Conservation (phyloP, 352 stramenopile genomes). For the Globisporangium acanthophoron region DNA sequence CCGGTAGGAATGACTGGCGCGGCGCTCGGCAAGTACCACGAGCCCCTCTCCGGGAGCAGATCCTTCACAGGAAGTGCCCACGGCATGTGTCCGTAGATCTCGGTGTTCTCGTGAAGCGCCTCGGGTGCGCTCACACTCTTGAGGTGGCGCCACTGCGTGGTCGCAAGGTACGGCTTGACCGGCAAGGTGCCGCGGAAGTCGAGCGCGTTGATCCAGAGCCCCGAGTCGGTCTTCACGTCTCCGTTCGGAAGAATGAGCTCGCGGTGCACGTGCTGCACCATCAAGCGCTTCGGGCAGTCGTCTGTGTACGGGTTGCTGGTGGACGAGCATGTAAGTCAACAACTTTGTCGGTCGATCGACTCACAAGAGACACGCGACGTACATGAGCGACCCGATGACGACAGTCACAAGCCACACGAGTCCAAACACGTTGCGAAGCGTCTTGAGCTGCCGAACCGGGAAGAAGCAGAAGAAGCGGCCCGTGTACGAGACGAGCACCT, state of each 20-base stretch:
- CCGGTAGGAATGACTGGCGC: constrained; percentile 21
- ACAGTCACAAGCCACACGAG: constrained; percentile 28
- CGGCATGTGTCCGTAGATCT: constrained; percentile 71
- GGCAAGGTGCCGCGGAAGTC: constrained; percentile 59
- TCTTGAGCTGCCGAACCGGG: constrained; percentile 27
- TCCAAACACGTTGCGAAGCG: constrained; percentile 34
- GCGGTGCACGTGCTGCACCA: constrained; percentile 65
- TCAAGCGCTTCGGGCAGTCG: constrained; percentile 59
- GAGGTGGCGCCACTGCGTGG: constrained; percentile 46
- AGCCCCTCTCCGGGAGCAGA: constrained; percentile 61
- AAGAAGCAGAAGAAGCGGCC: constrained; percentile 74
- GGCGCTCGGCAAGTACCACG: constrained; percentile 56
- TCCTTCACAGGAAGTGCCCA: constrained; percentile 54
- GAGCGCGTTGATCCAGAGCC: constrained; percentile 66
- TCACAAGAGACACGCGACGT: constrained; percentile 5
- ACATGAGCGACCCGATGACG: constrained; percentile 49
- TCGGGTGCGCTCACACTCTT: constrained; percentile 24
- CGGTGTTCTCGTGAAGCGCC: constrained; percentile 40
- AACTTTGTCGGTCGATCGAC: background rate
- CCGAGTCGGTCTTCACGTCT: constrained; percentile 42
- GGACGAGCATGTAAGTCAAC: background rate
- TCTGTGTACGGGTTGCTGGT: constrained; percentile 72
- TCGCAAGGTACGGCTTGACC: constrained; percentile 34
- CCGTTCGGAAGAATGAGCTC: constrained; percentile 40
- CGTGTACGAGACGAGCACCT: constrained; percentile 51